A percentile compares a stretch with the other conserved stretches of the same genome.
Conservation (phyloP, 306 rosid genomes). For the Castanospermum australe region DNA sequence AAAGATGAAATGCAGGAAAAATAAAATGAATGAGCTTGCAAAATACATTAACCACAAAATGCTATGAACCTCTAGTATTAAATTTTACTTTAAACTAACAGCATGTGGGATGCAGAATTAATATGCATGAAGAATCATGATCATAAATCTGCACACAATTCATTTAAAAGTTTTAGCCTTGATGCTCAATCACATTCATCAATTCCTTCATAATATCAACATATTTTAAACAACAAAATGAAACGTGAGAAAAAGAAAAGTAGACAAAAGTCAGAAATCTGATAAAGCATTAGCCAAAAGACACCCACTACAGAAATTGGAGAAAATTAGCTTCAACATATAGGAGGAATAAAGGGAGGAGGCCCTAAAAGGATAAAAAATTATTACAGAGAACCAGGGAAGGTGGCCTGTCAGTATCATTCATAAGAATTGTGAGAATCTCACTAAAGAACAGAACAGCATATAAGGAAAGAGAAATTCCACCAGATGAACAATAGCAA, state of each 20-base stretch:
- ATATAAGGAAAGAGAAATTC: not conserved
- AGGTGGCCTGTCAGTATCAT: not conserved
- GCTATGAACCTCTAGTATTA: not conserved
- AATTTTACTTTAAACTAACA: not conserved
- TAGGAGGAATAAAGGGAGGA: not conserved
- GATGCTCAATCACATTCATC: not conserved
- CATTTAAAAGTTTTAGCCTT: not conserved
- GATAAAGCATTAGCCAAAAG: not conserved
- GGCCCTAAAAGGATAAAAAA: not conserved
- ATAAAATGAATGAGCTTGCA: not conserved
- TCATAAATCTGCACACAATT: not conserved
- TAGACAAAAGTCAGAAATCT: not conserved
- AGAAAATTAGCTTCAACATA: not conserved
- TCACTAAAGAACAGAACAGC: not conserved
- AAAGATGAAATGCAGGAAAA: not conserved
- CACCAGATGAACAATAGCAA: not conserved
- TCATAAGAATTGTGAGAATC: not conserved
- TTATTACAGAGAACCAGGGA: not conserved
- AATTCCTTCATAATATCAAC: not conserved
- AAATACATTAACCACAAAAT: not conserved
- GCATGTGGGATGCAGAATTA: not conserved
- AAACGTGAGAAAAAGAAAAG: not conserved
- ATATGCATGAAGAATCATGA: slow-evolving; percentile 6
- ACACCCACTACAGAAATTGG: not conserved
- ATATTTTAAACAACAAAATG: not conserved